phyloP scores from a whole-genome alignment of 208 protist species.

The Angomonas ambiguus region DNA sequence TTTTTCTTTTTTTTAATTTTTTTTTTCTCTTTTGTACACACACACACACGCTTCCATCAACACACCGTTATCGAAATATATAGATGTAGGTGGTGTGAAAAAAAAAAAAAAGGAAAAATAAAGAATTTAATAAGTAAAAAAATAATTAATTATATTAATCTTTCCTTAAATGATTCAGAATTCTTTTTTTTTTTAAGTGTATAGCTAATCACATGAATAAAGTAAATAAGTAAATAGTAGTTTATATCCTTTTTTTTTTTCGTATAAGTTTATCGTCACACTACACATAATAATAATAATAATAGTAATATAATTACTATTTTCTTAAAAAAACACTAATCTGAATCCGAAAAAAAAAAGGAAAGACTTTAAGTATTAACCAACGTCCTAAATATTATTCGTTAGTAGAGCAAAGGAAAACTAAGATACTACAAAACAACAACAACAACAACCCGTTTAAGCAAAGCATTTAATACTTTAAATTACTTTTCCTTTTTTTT shows the following conservation, averaged over 20 bases:
- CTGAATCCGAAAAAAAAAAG: conserved; percentile 14
- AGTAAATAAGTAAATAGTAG: neutral
- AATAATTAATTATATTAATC: neutral
- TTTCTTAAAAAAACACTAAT: conserved; percentile 8
- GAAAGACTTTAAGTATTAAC: neutral
- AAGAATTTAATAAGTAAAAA: conserved; percentile 5
- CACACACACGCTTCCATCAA: neutral
- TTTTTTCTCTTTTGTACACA: neutral
- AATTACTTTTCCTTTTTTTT: conserved; percentile 15
- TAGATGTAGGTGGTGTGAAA: neutral
- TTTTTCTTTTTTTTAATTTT: neutral
- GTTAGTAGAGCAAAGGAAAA: too few relatives aligned
- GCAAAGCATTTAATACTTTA: too few relatives aligned
- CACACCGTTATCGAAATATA: neutral
- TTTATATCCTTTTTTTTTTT: conserved; percentile 1
- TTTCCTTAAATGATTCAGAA: neutral
- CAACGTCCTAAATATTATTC: neutral
- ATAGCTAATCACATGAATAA: neutral
- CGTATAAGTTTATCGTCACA: neutral
- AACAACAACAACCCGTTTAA: too few relatives aligned
- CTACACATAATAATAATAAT: neutral
- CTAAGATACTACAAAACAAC: too few relatives aligned
- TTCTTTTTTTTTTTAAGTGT: conserved; percentile 6
- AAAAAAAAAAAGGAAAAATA: conserved; percentile 2
- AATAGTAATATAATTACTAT: neutral